Conservation (phyloP, 2,329 filamentous ascomycete species). For the Paraphoma sp. region DNA sequence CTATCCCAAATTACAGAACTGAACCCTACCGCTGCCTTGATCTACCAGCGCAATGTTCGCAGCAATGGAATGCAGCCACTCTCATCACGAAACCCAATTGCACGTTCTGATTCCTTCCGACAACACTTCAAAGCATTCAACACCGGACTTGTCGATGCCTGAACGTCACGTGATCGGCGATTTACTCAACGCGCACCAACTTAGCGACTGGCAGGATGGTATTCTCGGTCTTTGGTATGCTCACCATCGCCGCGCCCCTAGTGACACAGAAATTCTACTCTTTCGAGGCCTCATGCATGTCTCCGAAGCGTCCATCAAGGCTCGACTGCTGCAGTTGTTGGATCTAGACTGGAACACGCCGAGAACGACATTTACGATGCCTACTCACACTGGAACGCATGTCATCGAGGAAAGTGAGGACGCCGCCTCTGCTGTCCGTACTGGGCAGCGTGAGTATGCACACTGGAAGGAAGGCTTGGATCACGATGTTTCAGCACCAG, state of each 20-base stretch:
- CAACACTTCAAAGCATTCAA: not conserved
- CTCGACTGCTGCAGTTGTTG: conserved; percentile 4
- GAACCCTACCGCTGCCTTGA: not conserved
- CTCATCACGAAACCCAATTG: not conserved
- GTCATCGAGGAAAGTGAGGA: not conserved
- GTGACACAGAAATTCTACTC: conserved; percentile 1
- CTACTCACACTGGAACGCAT: not conserved
- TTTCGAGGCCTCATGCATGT: conserved; percentile 3
- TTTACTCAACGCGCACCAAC: too few species aligned
- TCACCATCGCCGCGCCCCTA: conserved; percentile 5
- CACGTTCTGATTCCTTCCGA: not conserved
- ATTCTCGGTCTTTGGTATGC: conserved; percentile 7
- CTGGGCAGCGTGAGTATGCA: too few species aligned
- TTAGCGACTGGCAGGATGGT: conserved; percentile 7
- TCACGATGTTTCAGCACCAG: too few species aligned
- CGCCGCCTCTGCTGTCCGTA: too few species aligned
- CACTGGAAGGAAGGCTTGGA: too few species aligned
- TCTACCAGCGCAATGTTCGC: not conserved
- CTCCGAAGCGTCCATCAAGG: conserved; percentile 4
- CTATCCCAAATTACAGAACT: not conserved
- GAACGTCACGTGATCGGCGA: too few species aligned
- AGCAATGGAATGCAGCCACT: not conserved
- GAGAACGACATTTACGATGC: not conserved
- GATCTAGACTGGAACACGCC: not conserved
- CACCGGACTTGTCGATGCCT: too few species aligned